Evolutionary conservation across 2,329 filamentous ascomycete genomes (phyloP), one percentile per base, ranked within the genome.

Genomic region (Penicillium sp.): DNA sequence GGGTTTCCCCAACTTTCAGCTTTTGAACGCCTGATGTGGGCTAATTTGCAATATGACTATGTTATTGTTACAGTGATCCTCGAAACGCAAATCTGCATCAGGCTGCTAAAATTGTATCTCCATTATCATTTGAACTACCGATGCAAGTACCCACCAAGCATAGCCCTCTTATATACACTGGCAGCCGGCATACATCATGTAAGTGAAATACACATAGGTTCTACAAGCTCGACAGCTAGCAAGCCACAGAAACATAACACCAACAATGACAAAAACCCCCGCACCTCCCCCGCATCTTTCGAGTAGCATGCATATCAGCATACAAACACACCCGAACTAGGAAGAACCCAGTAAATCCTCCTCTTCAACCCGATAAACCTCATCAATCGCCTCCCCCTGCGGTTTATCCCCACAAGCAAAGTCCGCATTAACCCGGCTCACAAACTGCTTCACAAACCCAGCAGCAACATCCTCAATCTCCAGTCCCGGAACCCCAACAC

Each of bases 401-500:
- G 43, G 55, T 29, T 55, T 61, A 23, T 57, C 67, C 43, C 60
- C 67, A 63, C 64, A 69, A n/a, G 69, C 64, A 63, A 66, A 72
- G 58, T 72, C 70, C 36, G 45, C 42, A 66, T 74, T 74, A 14
- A 74, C 60, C 50, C 70, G 64, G 23, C 60, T 55, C n/a, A 77
- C 74, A 65, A 75, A 74, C 14, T 67, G 60, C 39, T 66, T 58
- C 32, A 74, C 74, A 67, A 76, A 76, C 36, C 59, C 55, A 19
- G 49, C 56, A 7, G 71, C 72, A 51, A 75, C 70, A 50, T 71
- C 66, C 32, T 85, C 62, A 50, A 75, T 53, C 1, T 38, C 51
- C 5, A 69, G 62, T 5, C 60, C 64, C 7, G 26, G 11, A 1
- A 70, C 67, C 1, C 72, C 71, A 70, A 89, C 81, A 36, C 76